Evolutionary conservation across 1,284 basidiomycete species (phyloP), one percentile per base, ranked within the genome.

Genomic region (Ustilago shanxiensis): DNA sequence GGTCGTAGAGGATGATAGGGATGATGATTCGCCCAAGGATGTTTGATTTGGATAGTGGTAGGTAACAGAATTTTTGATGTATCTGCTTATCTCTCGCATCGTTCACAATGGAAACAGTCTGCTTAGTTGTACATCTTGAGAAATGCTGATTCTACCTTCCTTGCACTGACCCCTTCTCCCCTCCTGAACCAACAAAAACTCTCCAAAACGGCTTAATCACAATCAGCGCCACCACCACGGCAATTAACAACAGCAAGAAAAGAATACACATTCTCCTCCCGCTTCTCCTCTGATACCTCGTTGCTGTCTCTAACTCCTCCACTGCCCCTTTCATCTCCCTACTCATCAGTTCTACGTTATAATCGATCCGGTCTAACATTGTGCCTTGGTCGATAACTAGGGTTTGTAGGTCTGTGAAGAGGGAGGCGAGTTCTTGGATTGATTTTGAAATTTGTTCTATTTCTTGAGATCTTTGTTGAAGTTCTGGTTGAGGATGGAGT

Each of bases 311-410:
- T 49, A 99, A 89, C 80, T 98, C 95, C 80, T 91, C 90, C 26
- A 93, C 95, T 4, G 95, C 94, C 41, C 93, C 93, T 63, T 91
- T 87, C 85, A 97, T 90, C 64, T 95, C 90, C 24, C 90, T 90
- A 8, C 92, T 91, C 22, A 95, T 95, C 86, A 93, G 92, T 86
- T 98, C 95, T 63, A 99, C 94, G 85, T 99, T 99, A 87, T 95
- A 99, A 87, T 99, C 97, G 64, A 99, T 91, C 45, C 93, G 93
- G 87, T 99, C 97, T 64, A 99, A 89, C 60, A 99, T 90, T 10
- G 96, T 98, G 13, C 97, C 97, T 86, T 99, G 97, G 87, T 99
- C 97, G 75, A 99, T 98, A 63, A 99, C 95, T 69, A 99, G 90
- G 44, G 90, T 90, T 24, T 92, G 93, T 44, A 99, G 89, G 85